Conservation (phyloP, 2,329 filamentous ascomycete species). For the Phaeosphaeriaceae sp. region DNA sequence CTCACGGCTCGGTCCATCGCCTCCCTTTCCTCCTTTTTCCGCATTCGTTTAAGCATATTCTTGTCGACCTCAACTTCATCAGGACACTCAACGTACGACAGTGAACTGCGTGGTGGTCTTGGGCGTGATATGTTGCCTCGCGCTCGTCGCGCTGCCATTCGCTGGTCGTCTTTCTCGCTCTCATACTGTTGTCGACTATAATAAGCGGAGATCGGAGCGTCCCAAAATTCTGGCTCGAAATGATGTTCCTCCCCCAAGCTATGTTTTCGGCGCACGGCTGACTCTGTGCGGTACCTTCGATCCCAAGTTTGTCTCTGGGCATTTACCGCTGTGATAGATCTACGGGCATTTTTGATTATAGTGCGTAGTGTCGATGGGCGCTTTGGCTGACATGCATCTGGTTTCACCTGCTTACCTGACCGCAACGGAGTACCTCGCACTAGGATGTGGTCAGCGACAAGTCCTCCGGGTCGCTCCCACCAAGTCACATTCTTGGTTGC, state of each 20-base stretch:
- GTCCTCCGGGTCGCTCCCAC: slow-evolving; percentile 30
- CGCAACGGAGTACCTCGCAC: slow-evolving; percentile 6
- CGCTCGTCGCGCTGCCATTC: slow-evolving; percentile 17
- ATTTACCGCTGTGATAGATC: slow-evolving; percentile 1
- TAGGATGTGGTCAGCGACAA: slow-evolving; percentile 8
- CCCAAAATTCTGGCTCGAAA: slow-evolving; percentile 25
- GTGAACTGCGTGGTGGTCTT: slow-evolving; percentile 24
- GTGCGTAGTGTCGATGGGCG: slow-evolving; percentile 15
- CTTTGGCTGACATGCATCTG: background rate
- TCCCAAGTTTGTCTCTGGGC: slow-evolving; percentile 17
- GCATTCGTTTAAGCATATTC: slow-evolving; percentile 9
- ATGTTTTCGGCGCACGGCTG: slow-evolving; percentile 30
- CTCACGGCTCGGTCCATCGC: slow-evolving; percentile 13
- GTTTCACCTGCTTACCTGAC: slow-evolving; percentile 1
- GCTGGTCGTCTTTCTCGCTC: slow-evolving; percentile 4
- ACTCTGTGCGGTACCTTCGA: slow-evolving; percentile 21
- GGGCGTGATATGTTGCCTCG: slow-evolving; percentile 19
- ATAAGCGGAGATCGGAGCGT: slow-evolving; percentile 19
- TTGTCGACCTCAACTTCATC: slow-evolving; percentile 25
- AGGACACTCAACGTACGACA: slow-evolving; percentile 23
- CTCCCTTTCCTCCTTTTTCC: slow-evolving; percentile 15
- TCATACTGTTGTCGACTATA: slow-evolving; percentile 8
- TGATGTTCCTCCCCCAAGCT: slow-evolving; percentile 16
- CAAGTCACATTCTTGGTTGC: slow-evolving; percentile 19
- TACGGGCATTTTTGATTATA: slow-evolving; percentile 18